phyloP scores from a whole-genome alignment of 805 yeast genomes.

The Metschnikowia kunwiensis region DNA sequence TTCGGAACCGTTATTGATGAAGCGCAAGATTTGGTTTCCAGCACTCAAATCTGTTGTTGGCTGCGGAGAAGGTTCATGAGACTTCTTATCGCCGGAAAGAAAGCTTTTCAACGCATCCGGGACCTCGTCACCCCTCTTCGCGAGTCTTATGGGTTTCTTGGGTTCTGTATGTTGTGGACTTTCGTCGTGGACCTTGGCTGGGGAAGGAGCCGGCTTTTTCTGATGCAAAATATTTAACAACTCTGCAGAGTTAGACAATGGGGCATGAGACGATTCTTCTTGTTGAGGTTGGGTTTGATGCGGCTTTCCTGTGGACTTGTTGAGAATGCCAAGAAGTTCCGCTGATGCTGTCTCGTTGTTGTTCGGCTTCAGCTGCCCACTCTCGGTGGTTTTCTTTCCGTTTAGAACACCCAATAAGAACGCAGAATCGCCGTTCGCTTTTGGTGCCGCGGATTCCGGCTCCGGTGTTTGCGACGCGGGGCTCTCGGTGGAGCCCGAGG shows the following conservation, averaged over 20 bases:
- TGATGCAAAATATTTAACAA: conserved; percentile 9
- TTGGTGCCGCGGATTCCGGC: neutral
- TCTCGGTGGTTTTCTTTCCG: conserved; percentile 2
- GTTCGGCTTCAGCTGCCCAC: neutral
- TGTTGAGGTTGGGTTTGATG: too few relatives aligned
- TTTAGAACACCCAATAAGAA: conserved; percentile 20
- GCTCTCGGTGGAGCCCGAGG: conserved; percentile 3
- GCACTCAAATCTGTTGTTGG: conserved; percentile 18
- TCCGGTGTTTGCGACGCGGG: conserved; percentile 4
- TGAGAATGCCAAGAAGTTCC: conserved; percentile 11
- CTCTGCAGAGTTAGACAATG: conserved; percentile 5
- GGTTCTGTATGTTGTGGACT: neutral
- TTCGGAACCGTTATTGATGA: conserved; percentile 12
- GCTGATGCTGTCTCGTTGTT: conserved; percentile 7
- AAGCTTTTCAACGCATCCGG: conserved; percentile 3
- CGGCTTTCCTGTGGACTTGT: neutral
- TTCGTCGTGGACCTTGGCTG: neutral
- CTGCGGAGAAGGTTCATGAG: neutral
- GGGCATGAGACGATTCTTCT: too few relatives aligned
- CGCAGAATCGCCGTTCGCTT: conserved; percentile 7
- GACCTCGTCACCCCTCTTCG: conserved; percentile 10
- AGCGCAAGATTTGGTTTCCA: conserved; percentile 21
- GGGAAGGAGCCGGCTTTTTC: conserved; percentile 1
- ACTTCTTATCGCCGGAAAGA: neutral
- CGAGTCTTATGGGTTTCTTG: conserved; percentile 13